Evolutionary conservation across 2,329 filamentous ascomycete genomes (phyloP), one percentile per base, ranked within the genome.

Genomic region (Pestalotiopsis sp.): DNA sequence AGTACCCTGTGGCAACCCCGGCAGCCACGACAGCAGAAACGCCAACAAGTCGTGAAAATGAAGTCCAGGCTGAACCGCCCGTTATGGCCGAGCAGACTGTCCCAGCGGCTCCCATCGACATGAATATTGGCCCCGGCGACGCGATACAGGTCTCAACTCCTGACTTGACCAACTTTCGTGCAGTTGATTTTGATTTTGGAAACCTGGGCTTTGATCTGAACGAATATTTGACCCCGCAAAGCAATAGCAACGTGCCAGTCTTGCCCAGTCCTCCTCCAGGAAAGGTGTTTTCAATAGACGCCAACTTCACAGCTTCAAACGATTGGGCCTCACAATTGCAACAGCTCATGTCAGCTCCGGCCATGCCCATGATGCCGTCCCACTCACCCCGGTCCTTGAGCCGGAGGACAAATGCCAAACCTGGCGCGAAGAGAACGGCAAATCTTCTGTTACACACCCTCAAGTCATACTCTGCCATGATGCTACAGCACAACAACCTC

Each of bases 401-500:
- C 45, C 73, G 70, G 5, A 74, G 75, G 65, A 72, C 75, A 39
- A 76, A 72, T 39, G 41, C 71, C 9, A 73, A 70, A 14, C 62
- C 71, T 2, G 77, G 76, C n/a, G 59, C 75, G 14, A 75, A 81
- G 68, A 76, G 78, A 70, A 79, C 74, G 11, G 72, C 76, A n/a
- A 77, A 74, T 27, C 76, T 83, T 2, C 81, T 84, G 2, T 67
- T 78, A 6, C 78, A 80, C 64, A 83, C 75, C 4, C 71, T 84
- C 23, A 83, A 80, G 70, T 83, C 82, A 0, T 84, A 82, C 70
- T 79, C 80, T 1, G 68, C 76, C 65, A 81, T 81, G 78, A 80
- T 83, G 75, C 69, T 79, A 38, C 76, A 73, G 12, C 73, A 80
- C 25, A 74, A 78, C n/a, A 74, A 73, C 3, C 77, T 83, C 45